phyloP scores from a whole-genome alignment of 257 asterid genomes.

The Penstemon newberryi region DNA sequence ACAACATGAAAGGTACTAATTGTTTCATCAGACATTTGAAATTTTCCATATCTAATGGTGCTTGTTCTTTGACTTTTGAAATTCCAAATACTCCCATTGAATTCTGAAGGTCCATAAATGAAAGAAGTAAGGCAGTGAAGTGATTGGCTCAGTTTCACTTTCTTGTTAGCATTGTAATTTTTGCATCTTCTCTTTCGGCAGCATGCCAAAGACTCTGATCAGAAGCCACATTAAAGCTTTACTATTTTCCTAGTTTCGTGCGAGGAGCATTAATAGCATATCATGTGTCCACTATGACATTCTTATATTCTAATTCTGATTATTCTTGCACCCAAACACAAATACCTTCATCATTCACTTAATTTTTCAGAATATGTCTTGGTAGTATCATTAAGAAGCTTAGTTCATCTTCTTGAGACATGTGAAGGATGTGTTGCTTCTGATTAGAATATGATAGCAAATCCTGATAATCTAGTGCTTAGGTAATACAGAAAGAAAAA shows the following conservation, averaged over 20 bases:
- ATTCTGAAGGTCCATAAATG: not conserved
- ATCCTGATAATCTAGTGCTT: not conserved
- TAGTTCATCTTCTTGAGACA: not conserved
- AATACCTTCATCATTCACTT: not conserved
- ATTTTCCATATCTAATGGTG: not conserved
- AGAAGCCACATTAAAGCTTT: not conserved
- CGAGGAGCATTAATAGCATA: not conserved
- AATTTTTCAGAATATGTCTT: not conserved
- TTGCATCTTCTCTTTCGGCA: not conserved
- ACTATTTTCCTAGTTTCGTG: not conserved
- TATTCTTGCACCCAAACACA: not conserved
- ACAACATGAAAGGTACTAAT: slow-evolving; percentile 31
- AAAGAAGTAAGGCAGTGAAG: not conserved
- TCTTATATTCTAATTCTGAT: not conserved
- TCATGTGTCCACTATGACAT: not conserved
- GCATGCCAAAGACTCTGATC: not conserved
- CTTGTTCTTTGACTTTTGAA: slow-evolving; percentile 4
- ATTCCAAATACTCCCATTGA: slow-evolving; percentile 12
- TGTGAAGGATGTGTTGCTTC: not conserved
- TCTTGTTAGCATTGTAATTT: slow-evolving; percentile 3
- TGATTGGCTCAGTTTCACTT: not conserved
- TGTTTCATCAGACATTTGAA: not conserved
- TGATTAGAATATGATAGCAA: slow-evolving; percentile 1
- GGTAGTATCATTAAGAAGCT: not conserved
- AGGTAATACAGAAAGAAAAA: not conserved